Base-by-base conservation (phyloP, 106 monocot species). In the Alisma plantagoaquatica region DNA sequence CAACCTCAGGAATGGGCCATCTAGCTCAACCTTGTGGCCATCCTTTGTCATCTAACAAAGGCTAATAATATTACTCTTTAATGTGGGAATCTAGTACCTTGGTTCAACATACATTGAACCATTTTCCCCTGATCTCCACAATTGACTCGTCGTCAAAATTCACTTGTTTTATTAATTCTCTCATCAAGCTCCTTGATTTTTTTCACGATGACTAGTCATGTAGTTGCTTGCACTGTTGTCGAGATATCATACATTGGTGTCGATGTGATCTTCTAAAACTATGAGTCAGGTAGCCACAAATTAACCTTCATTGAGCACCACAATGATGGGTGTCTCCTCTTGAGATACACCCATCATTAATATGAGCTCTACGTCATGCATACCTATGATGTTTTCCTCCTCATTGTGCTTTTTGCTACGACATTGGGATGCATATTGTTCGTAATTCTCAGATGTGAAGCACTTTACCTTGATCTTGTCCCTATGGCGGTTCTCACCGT, bases 31-130 rank as follows among this genome's bases (percentile, higher is more conserved):
- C 24, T 17, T 49, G 24, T 49, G 4, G n/a, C 49, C 49, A 0
- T 20, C 49, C 15, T 49, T 14, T 0, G 49, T 49, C 22, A 49
- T 2, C 10, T 25, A 23, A 0, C 23, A 6, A 22, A 49, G 49
- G 10, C 23, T 41, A 11, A 41, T 41, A 16, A 41, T 41, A 41
- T 41, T 41, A 41, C 41, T 41, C 16, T 41, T 41, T 10, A 22
- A 22, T 19, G 2, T 49, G 3, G 49, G 24, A 49, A 49, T 26
- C 23, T 26, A 49, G 26, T 49, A 50, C 26, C 49, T 50, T 50
- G 25, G 2, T 11, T 4, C 0, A 14, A 1, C 22, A 50, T 3
- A 50, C 2, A 0, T 23, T 22, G 41, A 16, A 41, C 16, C 41
- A 10, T 41, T 16, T 10, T 10, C 41, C 41, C 41, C 16, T 41